A percentile compares a stretch with the other conserved stretches of the same genome.
phyloP scores from a whole-genome alignment of 176 grass and related monocot genomes.

The Eragrostis nindensis region DNA sequence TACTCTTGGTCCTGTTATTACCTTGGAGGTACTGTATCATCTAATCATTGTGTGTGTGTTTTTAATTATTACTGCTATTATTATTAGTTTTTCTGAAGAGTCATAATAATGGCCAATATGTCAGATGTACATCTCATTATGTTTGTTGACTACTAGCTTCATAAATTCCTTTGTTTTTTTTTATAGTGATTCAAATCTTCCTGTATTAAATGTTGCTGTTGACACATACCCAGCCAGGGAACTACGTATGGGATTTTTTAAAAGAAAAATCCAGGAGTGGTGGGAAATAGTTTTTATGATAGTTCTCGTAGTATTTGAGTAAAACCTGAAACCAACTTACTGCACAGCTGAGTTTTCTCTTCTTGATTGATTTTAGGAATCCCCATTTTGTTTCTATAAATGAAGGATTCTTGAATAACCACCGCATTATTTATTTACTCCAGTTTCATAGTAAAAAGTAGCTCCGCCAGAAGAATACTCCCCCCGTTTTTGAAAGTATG shows the following conservation, averaged over 20 bases:
- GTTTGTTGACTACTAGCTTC: constrained; percentile 17
- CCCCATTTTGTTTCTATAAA: not conserved
- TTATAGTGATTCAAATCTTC: not conserved
- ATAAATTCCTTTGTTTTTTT: not conserved
- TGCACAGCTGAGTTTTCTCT: not conserved
- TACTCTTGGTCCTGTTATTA: constrained; percentile 59
- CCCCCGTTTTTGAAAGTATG: too few species aligned
- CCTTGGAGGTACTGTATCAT: constrained; percentile 54
- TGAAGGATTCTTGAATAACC: not conserved
- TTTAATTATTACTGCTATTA: not conserved
- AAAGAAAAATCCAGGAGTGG: not conserved
- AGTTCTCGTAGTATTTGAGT: not conserved
- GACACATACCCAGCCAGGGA: not conserved
- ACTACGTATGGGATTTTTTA: not conserved
- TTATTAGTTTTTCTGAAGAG: constrained; percentile 15
- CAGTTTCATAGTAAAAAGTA: not conserved
- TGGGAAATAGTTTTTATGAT: constrained; percentile 5
- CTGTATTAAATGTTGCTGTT: not conserved
- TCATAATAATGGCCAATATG: constrained; percentile 34
- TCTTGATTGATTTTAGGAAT: constrained; percentile 12
- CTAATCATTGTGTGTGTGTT: not conserved
- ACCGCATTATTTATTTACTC: not conserved
- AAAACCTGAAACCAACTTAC: not conserved
- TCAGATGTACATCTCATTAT: constrained; percentile 2
- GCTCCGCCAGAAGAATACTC: not conserved